Percentiles rank a stretch among this genome's conserved stretches.
These are phyloP conservation scores for Globisporangium acanthophoron DNA, from an alignment of 352 stramenopile genomes.

Conservation along the genomic window DNA sequence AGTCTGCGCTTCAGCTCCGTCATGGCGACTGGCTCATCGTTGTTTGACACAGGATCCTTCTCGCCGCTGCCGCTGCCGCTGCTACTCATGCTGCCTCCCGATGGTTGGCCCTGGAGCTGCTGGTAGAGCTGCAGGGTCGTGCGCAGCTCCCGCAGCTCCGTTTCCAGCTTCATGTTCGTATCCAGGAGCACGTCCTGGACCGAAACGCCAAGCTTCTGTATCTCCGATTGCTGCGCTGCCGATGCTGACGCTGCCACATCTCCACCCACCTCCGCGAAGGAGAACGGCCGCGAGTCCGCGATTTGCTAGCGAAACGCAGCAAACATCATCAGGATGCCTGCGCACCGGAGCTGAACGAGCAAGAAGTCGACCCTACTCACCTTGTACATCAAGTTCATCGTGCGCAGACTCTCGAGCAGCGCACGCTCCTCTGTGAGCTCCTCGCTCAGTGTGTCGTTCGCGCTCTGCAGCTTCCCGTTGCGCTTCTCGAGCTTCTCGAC, in stretches of 20 bases:
- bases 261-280: neutral
- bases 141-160: slow-evolving; percentile 33
- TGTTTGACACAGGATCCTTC: neutral
- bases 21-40: neutral
- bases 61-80: slow-evolving; percentile 1
- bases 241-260: neutral
- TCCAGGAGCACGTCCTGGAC: slow-evolving; percentile 50
- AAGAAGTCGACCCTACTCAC: slow-evolving; percentile 4
- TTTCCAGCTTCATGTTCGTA: slow-evolving; percentile 48
- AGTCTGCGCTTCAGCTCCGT: slow-evolving; percentile 21
- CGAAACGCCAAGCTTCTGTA: slow-evolving; percentile 25
- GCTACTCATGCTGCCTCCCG: neutral
- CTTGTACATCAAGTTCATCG: slow-evolving; percentile 68
- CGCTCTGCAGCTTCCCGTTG: slow-evolving; percentile 40
- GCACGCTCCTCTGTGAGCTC: slow-evolving; percentile 61
- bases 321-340: neutral
- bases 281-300: slow-evolving; percentile 46
- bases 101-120: slow-evolving; percentile 1
- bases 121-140: slow-evolving; percentile 10
- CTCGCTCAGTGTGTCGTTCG: slow-evolving; percentile 49
- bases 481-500: slow-evolving; percentile 60
- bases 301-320: slow-evolving; percentile 32
- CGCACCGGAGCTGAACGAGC: neutral
- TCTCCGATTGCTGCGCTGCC: slow-evolving; percentile 12
- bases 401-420: slow-evolving; percentile 58